Evolutionary conservation across 2,329 filamentous ascomycete genomes (phyloP).

Genomic region (Raffaelea ambrosiae): DNA sequence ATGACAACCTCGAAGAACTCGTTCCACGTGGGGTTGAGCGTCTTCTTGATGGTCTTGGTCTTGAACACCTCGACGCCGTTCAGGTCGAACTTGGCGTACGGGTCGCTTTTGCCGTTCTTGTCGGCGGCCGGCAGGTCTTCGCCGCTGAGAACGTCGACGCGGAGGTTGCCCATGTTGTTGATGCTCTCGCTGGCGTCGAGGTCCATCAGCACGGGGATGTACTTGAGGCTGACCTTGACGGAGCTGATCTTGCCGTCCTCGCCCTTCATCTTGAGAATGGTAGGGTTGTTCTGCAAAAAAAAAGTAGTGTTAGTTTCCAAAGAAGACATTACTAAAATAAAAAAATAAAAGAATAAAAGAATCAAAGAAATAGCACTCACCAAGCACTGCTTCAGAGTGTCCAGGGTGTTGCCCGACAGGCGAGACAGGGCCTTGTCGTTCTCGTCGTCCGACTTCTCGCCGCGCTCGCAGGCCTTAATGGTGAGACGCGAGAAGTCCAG

Average conservation of each 20-base stretch:
- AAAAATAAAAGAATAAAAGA: background rate
- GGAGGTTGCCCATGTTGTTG: constrained; percentile 95
- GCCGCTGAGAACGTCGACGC: constrained; percentile 87
- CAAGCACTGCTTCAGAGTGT: constrained; percentile 80
- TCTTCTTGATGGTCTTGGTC: constrained; percentile 95
- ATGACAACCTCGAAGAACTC: constrained; percentile 85
- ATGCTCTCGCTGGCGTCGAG: constrained; percentile 94
- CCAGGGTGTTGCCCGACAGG: constrained; percentile 74
- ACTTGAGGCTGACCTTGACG: constrained; percentile 87
- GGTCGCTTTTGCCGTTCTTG: constrained; percentile 93
- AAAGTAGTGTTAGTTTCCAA: background rate
- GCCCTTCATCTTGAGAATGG: constrained; percentile 69
- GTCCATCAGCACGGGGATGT: constrained; percentile 87
- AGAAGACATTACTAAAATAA: background rate
- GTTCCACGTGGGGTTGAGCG: constrained; percentile 88
- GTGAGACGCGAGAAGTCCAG: constrained; percentile 95
- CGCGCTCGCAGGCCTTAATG: constrained; percentile 73
- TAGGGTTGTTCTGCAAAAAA: constrained; percentile 92
- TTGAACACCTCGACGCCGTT: constrained; percentile 89
- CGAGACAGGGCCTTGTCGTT: constrained; percentile 68
- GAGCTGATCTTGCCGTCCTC: constrained; percentile 68
- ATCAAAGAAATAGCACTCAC: constrained; percentile 36
- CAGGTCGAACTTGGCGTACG: constrained; percentile 89
- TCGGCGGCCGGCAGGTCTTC: constrained; percentile 86
- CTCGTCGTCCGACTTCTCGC: constrained; percentile 61